Conservation (phyloP, 2,329 filamentous ascomycete species). For the Colletotrichum musicola region DNA sequence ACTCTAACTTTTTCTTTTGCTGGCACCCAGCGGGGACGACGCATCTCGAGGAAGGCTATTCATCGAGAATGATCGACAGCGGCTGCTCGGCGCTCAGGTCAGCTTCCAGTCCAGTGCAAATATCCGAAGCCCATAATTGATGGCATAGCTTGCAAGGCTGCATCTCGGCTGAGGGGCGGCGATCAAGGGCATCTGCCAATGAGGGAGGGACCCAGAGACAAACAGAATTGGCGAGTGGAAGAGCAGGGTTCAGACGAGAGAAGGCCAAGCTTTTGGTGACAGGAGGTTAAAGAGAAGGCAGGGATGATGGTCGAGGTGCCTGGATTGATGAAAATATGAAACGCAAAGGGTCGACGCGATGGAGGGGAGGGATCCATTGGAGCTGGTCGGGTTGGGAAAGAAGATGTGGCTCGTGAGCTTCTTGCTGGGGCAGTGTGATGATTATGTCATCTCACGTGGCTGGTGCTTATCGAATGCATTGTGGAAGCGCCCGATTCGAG, state of each 20-base stretch:
- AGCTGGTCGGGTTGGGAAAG: neutral
- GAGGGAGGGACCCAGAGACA: neutral
- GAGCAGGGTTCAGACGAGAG: conserved; percentile 27
- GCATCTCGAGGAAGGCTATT: neutral
- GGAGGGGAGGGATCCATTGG: too few species aligned
- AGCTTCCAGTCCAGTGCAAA: neutral
- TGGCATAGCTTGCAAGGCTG: neutral
- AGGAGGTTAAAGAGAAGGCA: conserved; percentile 32
- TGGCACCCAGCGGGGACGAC: neutral
- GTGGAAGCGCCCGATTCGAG: conserved; percentile 16
- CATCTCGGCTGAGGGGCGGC: neutral
- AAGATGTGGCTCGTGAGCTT: conserved; percentile 1
- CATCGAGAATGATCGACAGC: neutral
- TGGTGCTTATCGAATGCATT: neutral
- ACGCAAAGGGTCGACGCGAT: conserved; percentile 9
- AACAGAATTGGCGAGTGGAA: conserved; percentile 6
- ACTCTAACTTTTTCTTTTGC: neutral
- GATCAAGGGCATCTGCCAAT: conserved; percentile 2
- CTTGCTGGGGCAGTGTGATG: neutral
- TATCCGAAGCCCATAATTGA: conserved; percentile 1
- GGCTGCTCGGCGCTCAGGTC: neutral
- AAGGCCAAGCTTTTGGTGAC: conserved; percentile 38
- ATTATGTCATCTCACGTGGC: neutral
- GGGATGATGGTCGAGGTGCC: neutral
- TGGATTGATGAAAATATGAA: conserved; percentile 16